phyloP scores from a whole-genome alignment of 2,329 filamentous ascomycete species.

The Aspergillus sp. region DNA sequence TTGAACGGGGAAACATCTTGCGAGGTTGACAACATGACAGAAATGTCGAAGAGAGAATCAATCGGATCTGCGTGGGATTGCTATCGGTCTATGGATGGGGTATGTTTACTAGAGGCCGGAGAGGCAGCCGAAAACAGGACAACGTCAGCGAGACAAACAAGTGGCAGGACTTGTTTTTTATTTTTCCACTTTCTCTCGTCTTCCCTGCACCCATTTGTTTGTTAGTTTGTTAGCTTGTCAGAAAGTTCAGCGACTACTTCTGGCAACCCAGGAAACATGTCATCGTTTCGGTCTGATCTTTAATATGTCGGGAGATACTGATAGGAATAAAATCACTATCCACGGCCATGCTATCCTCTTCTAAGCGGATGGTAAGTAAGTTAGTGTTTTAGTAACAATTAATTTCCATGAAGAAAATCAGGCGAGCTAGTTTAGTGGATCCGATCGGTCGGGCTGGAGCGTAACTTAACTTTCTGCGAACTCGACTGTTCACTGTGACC shows the following conservation, averaged over 20 bases:
- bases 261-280: background rate
- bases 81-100: no score
- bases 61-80: no score
- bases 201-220: background rate
- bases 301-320: background rate
- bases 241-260: background rate
- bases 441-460: conserved; percentile 23
- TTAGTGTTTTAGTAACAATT: background rate
- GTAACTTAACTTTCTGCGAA: conserved; percentile 13
- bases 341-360: background rate
- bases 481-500: background rate
- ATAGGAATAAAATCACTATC: background rate
- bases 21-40: no score
- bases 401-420: conserved; percentile 8
- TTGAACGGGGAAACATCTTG: background rate
- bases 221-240: background rate
- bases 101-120: background rate
- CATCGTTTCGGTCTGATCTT: background rate
- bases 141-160: no score
- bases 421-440: conserved; percentile 22
- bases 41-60: no score
- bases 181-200: background rate
- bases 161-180: background rate
- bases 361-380: background rate
- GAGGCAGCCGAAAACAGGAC: no score